Conservation (phyloP, 2,329 filamentous ascomycete species). For the Fusarium beomiforme region DNA sequence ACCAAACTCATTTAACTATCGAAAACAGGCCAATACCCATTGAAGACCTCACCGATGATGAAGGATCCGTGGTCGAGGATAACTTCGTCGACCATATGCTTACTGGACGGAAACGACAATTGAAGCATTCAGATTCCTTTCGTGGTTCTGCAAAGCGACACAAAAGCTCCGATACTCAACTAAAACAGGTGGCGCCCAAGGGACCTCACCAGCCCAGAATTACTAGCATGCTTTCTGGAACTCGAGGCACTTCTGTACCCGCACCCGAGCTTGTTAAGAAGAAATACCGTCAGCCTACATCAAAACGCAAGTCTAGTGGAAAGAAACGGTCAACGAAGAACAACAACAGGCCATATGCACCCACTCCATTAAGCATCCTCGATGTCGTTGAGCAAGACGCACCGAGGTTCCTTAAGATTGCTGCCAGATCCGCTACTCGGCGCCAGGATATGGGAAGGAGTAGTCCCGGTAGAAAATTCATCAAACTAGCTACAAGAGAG, state of each 20-base stretch:
- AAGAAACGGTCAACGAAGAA: conserved; percentile 11
- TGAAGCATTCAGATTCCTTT: conserved; percentile 43
- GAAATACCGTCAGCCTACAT: conserved; percentile 27
- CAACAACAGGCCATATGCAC: conserved; percentile 18
- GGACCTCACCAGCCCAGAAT: conserved; percentile 47
- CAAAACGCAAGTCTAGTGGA: not conserved
- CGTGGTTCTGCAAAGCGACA: conserved; percentile 40
- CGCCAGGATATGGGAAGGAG: conserved; percentile 62
- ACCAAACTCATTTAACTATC: conserved; percentile 42
- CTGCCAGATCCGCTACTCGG: conserved; percentile 64
- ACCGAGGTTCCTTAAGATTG: conserved; percentile 69
- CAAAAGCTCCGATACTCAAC: conserved; percentile 27
- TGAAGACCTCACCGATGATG: conserved; percentile 42
- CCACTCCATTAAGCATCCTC: conserved; percentile 68
- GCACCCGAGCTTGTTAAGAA: conserved; percentile 22
- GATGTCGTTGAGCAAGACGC: conserved; percentile 65
- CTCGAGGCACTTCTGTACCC: conserved; percentile 4
- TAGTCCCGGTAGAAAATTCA: conserved; percentile 65
- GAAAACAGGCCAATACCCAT: conserved; percentile 11
- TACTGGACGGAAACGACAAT: conserved; percentile 53
- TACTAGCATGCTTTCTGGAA: conserved; percentile 42
- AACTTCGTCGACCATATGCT: conserved; percentile 63
- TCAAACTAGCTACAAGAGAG: conserved; percentile 67
- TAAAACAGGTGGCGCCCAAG: conserved; percentile 35
- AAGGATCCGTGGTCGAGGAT: conserved; percentile 59